Base-by-base conservation (phyloP, 2,329 filamentous ascomycete genomes). In the Aspergillus luchuensis region DNA sequence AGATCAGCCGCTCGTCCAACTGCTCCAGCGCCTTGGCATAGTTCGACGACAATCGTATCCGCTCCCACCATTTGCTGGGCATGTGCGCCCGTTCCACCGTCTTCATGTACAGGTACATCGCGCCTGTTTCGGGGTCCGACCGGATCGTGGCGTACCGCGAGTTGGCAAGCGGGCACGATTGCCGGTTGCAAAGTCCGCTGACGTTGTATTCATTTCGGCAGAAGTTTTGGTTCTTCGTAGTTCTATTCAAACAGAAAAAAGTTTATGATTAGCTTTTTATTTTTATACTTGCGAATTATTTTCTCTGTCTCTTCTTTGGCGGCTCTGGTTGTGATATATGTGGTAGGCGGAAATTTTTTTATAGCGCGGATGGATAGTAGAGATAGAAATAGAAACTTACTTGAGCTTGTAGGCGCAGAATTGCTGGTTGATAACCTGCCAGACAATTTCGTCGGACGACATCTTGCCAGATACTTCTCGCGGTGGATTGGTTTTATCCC, bases 331-430 rank as follows among this genome's bases (percentile, higher is more conserved):
- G 45, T 13, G 48, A 38, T 38, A 8, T 17, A 15, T 15, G 19
- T 38, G 13, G 50, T n/a, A 7, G 8, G 52, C 17, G 38, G 23
- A 43, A 38, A 30, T 30, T 48, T 55, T 36, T 55, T 28, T 17
- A 45, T 38, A 15, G 13, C 8, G 25, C 53, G 8, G 21, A 41
- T 28, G 25, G 25, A 28, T 28, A 28, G 25, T 48, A 13, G 25
- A 39, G 17, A 23, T 36, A 19, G 45, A 15, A 33, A 15, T 38
- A 41, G 55, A 19, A 60, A 53, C 86, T 69, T 80, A 92, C 87
- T 96, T 97, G 68, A 98, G 83, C 76, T 97, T 97, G 84, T 93
- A 98, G 55, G 90, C 89, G 82, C 95, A 98, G 76, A 95, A 96
- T 74, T 94, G 91, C 79, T 95, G 91, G 79, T 96, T 96, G 69